phyloP scores from a whole-genome alignment of 176 grass and related monocot genomes.

The Tillandsia leiboldiana region DNA sequence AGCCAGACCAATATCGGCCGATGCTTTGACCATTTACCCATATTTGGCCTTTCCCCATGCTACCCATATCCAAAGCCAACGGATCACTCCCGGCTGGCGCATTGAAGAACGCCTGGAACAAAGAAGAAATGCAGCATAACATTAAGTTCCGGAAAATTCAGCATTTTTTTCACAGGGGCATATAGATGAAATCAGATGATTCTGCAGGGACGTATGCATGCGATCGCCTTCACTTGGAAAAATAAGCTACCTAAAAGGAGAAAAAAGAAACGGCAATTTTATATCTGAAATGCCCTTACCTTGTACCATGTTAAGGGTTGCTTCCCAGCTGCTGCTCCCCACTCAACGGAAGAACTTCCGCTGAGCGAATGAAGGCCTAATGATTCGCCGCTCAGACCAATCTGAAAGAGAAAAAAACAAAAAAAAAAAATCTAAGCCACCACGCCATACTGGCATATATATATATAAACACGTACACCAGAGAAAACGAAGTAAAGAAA shows the following conservation, averaged over 20 bases:
- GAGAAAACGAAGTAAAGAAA: neutral
- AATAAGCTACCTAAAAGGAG: neutral
- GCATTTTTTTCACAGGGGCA: too few relatives aligned
- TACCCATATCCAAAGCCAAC: constrained; percentile 84
- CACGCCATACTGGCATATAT: neutral
- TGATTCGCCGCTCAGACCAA: constrained; percentile 71
- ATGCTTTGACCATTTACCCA: constrained; percentile 82
- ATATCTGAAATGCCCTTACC: constrained; percentile 24
- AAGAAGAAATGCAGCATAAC: neutral
- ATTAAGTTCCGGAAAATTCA: neutral
- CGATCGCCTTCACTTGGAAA: too few relatives aligned
- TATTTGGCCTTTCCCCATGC: constrained; percentile 91
- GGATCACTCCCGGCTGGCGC: constrained; percentile 59
- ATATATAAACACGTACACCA: neutral
- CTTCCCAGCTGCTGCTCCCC: constrained; percentile 31
- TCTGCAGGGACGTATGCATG: neutral
- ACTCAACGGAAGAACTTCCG: constrained; percentile 70
- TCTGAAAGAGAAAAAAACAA: constrained; percentile 12
- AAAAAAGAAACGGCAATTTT: neutral
- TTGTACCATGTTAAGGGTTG: constrained; percentile 93
- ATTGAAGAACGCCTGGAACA: constrained; percentile 58
- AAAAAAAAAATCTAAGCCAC: constrained; percentile 9
- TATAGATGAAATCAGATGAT: neutral
- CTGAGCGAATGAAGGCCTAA: constrained; percentile 41
- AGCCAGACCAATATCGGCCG: constrained; percentile 75